Evolutionary conservation across 2,329 filamentous ascomycete species (phyloP).

Genomic region (Verticillium tricorpus): DNA sequence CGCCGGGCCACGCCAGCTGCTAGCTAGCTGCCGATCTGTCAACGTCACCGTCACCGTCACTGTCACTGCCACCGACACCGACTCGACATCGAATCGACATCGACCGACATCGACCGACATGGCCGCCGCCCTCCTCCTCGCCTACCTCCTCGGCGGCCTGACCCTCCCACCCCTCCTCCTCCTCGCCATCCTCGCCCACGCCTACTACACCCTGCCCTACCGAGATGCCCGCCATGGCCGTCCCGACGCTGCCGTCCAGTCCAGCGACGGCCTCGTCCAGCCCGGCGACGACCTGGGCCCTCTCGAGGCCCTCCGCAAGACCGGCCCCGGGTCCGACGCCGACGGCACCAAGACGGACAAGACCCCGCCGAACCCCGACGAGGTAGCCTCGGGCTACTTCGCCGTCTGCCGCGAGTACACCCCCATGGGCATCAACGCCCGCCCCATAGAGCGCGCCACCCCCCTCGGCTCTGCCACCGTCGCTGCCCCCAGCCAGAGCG

Average conservation of each 20-base stretch:
- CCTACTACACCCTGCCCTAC: conserved; percentile 63
- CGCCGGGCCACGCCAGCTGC: too few species aligned
- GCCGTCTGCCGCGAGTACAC: conserved; percentile 93
- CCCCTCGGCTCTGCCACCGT: conserved; percentile 72
- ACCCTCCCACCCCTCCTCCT: conserved; percentile 79
- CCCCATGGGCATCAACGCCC: conserved; percentile 86
- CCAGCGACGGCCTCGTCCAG: conserved; percentile 25
- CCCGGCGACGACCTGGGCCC: conserved; percentile 61
- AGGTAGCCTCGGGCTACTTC: conserved; percentile 88
- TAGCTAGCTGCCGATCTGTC: too few species aligned
- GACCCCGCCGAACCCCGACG: conserved; percentile 31
- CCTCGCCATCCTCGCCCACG: conserved; percentile 56
- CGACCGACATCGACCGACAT: conserved; percentile 24
- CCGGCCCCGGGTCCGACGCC: conserved; percentile 53
- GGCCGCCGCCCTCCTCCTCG: conserved; percentile 57
- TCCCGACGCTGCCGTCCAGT: conserved; percentile 32
- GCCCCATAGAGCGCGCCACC: conserved; percentile 81
- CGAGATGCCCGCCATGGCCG: conserved; percentile 19
- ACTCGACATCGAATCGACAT: conserved; percentile 7
- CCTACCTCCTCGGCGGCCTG: conserved; percentile 81
- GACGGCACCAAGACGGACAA: conserved; percentile 43
- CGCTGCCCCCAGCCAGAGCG: conserved; percentile 78
- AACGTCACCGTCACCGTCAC: too few species aligned
- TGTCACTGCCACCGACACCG: background rate
- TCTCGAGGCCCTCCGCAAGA: conserved; percentile 53